Evolutionary conservation across 2,329 filamentous ascomycete genomes (phyloP), one percentile per base, ranked within the genome.

Genomic region (Cladosporium sp.): DNA sequence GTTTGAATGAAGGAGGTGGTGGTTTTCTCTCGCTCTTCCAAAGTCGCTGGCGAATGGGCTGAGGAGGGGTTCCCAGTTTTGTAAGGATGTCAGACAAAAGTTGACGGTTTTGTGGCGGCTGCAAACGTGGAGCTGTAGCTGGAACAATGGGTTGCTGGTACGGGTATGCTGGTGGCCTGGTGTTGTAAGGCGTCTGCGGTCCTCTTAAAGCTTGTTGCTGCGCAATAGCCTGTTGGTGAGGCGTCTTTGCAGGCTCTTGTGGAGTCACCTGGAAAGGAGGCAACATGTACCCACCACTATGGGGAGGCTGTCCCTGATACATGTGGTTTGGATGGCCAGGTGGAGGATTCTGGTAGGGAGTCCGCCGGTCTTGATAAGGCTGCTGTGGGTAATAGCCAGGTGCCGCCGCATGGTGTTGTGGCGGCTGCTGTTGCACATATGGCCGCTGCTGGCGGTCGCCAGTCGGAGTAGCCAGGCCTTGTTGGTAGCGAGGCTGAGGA

Each of bases 231-330:
- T 68, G 4, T 15, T 50, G 47, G 16, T 50, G 40, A 15, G 47
- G 36, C 18, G 39, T 43, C 38, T 39, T 48, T 19, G 39, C 32
- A 13, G 68, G 69, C 42, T 71, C 70, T 53, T 75, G 72, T 7
- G 68, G 67, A n/a, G 66, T 62, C 11, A 74, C 69, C 49, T 73
- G 70, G 56, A 75, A 76, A 4, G 72, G 72, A 40, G 72, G 71
- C 30, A 75, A 63, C 68, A 74, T 73, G 52, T 71, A 69, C 13
- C 72, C 73, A 42, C 72, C 61, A 36, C 58, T 57, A 18, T 71
- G 71, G 35, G 67, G 66, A 12, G 68, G 66, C 29, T 67, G 67
- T 7, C 50, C 48, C n/a, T 51, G 53, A 39, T 60, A 58, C 11
- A 55, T 35, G 35, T 48, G 38, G 38, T 45, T 29, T 62, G 61